Evolutionary conservation across 768 basidiomycete species (phyloP).

Genomic region (Psilocybe subaeruginosa): DNA sequence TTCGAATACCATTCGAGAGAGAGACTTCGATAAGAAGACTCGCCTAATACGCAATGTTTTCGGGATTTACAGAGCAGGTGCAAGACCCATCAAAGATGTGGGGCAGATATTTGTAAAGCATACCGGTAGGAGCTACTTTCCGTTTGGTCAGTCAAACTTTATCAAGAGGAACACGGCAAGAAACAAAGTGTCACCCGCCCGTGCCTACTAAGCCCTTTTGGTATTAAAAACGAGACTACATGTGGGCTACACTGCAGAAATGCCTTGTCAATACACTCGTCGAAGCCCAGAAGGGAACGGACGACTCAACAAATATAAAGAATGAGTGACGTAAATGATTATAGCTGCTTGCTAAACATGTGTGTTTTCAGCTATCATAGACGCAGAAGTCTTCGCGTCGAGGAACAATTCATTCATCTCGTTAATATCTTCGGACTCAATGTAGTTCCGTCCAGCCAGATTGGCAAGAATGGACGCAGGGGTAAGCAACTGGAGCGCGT

Average conservation of each 20-base stretch:
- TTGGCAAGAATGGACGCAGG: conserved; percentile 88
- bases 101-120: not conserved
- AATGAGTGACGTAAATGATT: not conserved
- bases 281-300: not conserved
- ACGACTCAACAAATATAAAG: conserved; percentile 14
- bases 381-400: conserved; percentile 86
- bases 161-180: not conserved
- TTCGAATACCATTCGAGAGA: not conserved
- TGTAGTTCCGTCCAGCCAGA: conserved; percentile 77
- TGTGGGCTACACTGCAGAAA: conserved; percentile 4
- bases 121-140: not conserved
- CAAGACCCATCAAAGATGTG: not conserved
- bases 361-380: conserved; percentile 17
- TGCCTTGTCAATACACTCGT: not conserved
- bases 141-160: not conserved
- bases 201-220: conserved; percentile 3
- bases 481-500: conserved; percentile 88
- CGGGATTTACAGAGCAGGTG: not conserved
- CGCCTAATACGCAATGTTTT: not conserved
- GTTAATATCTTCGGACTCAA: conserved; percentile 84
- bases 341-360: conserved; percentile 2
- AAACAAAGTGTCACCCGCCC: not conserved
- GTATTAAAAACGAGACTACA: conserved; percentile 6
- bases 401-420: conserved; percentile 96
- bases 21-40: no score